Conservation (phyloP, 768 basidiomycete species). For the Lentinula boryana region DNA sequence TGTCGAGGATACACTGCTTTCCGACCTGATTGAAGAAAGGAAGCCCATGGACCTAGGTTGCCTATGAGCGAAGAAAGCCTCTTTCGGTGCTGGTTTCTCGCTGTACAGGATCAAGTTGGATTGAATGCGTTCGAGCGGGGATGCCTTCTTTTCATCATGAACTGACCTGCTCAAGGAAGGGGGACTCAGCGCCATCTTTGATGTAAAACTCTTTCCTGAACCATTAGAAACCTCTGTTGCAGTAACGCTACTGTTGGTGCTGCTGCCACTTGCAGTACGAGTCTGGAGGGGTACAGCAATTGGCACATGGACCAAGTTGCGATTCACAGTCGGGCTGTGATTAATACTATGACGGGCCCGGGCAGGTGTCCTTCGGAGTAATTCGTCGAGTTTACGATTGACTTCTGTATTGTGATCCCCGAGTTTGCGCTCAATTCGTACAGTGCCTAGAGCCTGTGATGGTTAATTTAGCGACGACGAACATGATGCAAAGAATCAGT, state of each 20-base stretch:
- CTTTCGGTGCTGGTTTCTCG: neutral
- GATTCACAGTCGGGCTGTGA: neutral
- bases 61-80: neutral
- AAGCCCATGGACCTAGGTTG: neutral
- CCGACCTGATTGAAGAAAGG: neutral
- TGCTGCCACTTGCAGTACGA: neutral
- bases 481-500: neutral
- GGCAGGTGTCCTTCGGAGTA: slow-evolving; percentile 2
- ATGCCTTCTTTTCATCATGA: neutral
- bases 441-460: neutral
- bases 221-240: neutral
- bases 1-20: neutral
- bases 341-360: neutral
- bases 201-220: neutral
- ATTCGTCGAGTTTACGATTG: slow-evolving; percentile 9
- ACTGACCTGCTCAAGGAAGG: neutral
- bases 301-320: neutral
- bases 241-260: neutral
- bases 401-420: slow-evolving; percentile 7
- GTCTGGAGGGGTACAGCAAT: neutral
- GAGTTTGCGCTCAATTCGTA: slow-evolving; percentile 7
- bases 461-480: neutral
- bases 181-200: neutral
- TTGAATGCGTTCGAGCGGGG: neutral
- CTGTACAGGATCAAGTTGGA: neutral